A percentile compares a stretch with the other conserved stretches of the same genome.
Conservation (phyloP, 2,329 filamentous ascomycete species). For the Aspergillus oerlinghausenensis region DNA sequence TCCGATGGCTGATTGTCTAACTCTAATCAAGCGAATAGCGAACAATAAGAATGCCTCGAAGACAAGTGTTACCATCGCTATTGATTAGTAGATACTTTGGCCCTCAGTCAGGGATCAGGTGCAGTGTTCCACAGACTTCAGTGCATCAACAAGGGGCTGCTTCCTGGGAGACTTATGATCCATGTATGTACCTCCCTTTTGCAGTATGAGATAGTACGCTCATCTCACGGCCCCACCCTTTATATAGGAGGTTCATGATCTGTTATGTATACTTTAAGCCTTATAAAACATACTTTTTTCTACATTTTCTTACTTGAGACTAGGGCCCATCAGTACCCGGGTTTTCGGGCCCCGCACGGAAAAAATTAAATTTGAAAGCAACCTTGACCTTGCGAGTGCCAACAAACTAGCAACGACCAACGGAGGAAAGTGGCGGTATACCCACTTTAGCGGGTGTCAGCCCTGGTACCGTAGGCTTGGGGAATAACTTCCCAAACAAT, state of each 20-base stretch:
- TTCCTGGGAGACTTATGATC: not conserved
- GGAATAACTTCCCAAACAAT: not conserved
- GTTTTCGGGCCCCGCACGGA: not conserved
- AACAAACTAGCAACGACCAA: not conserved
- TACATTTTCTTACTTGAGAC: not conserved
- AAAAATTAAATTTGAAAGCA: not conserved
- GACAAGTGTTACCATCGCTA: not conserved
- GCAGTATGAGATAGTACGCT: not conserved
- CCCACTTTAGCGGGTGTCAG: not conserved
- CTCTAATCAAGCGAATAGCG: not conserved
- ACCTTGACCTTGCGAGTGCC: not conserved
- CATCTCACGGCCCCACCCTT: not conserved
- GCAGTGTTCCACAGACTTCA: not conserved
- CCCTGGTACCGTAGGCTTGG: not conserved
- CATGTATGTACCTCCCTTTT: not conserved
- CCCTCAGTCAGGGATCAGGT: not conserved
- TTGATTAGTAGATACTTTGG: not conserved
- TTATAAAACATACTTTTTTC: not conserved
- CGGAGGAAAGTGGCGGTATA: not conserved
- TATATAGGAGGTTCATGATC: not conserved
- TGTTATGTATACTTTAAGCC: not conserved
- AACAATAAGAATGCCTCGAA: not conserved
- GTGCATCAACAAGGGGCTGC: not conserved
- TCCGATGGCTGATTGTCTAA: not conserved
- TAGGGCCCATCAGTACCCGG: not conserved